Percentiles rank a stretch among this genome's conserved stretches.
These are phyloP conservation scores for Scutellaria baicalensis DNA, from an alignment of 257 asterid genomes.

Conservation along the genomic window DNA sequence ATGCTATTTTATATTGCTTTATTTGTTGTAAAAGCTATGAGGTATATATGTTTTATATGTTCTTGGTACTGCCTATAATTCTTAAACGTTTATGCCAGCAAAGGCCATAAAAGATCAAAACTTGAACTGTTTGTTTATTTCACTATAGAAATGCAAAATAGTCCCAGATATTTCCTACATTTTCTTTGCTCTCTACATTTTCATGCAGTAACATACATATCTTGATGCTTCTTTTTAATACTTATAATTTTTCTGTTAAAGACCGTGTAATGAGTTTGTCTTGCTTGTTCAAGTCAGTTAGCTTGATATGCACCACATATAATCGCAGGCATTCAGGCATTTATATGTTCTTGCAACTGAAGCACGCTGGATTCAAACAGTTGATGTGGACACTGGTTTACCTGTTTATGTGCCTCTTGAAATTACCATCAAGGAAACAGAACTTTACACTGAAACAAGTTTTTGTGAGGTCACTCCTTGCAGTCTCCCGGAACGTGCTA, in stretches of 20 bases:
- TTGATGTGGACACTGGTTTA: constrained; percentile 90
- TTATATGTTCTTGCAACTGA: constrained; percentile 96
- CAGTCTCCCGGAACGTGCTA: constrained; percentile 91
- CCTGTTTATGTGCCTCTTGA: constrained; percentile 95
- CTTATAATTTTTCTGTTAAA: neutral
- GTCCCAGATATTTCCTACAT: neutral
- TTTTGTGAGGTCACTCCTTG: constrained; percentile 94
- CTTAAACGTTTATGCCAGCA: neutral
- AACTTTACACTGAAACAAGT: constrained; percentile 76
- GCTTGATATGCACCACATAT: constrained; percentile 2
- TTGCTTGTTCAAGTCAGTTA: neutral
- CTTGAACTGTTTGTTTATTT: neutral
- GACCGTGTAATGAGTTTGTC: neutral
- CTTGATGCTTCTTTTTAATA: neutral
- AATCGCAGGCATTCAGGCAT: constrained; percentile 89
- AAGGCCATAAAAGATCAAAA: neutral
- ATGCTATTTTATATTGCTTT: neutral
- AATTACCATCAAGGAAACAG: constrained; percentile 76
- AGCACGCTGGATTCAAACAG: constrained; percentile 98
- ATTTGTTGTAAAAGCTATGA: neutral
- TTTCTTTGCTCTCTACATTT: neutral
- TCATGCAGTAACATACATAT: neutral
- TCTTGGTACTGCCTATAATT: neutral
- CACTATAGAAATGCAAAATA: neutral
- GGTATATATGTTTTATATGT: neutral